Base-by-base conservation (phyloP, 2,329 filamentous ascomycete species). In the Catunica adiposa region DNA sequence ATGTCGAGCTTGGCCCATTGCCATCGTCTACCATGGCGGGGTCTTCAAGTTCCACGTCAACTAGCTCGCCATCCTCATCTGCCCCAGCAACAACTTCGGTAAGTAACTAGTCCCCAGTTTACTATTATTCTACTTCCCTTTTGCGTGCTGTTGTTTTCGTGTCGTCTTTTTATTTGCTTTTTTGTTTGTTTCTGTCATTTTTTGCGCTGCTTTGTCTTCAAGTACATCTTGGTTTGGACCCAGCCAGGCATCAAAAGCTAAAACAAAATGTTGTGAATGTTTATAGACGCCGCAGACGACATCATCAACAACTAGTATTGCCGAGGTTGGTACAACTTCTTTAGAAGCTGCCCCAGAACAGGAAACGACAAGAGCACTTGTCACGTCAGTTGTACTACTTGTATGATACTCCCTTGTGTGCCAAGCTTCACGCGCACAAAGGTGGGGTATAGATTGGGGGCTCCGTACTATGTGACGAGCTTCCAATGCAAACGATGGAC, bases 1-100 rank as follows among this genome's bases (percentile, higher is more conserved):
- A 90, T 65, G 73, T 89, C 55, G 62, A 71, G 23, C 66, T 85
- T 14, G 66, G 64, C 54, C 44, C 46, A 25, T 8, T 46, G 25
- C 20, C 54, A 8, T 38, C 51, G 2, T 54, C 54, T n/a, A 58
- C 57, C 8, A 53, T 58, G 42, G 57, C 37, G 6, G 51, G 54
- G 2, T 44, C 51, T 11, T 50, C 51, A 59, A 59, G 63, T 29
- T 59, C 65, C 26, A 61, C 61, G 6, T 51, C 61, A 3, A 57
- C 55, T 2, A 51, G 44, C n/a, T 51, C 67, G 61, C 52, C 40
- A 15, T 23, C 40, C 2, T 48, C 50, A 9, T 44, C 54, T 7
- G 29, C 38, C 22, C 11, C 47, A 14, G 22, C 56, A 11, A 55
- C 53, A 2, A 54, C 56, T 25, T 51, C 56, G 25, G 40, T 55